phyloP scores from a whole-genome alignment of 1,139 yeast species.

The Candida smagusa region DNA sequence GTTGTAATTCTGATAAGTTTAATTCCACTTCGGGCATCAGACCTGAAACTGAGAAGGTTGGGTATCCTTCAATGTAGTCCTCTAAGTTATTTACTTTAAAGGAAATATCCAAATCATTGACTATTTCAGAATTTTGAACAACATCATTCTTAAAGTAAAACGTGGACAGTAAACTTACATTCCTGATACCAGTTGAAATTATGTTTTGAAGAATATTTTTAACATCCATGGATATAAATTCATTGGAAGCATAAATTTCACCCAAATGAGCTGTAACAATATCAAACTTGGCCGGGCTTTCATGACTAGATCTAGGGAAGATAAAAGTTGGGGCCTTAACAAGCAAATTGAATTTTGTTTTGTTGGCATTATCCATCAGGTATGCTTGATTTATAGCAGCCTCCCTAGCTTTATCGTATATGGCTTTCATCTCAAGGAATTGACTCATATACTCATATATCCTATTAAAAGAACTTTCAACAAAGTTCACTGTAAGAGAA shows the following conservation, averaged over 20 bases:
- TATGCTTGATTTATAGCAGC: constrained; percentile 71
- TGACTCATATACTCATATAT: constrained; percentile 67
- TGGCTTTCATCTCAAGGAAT: constrained; percentile 79
- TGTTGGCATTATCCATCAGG: constrained; percentile 59
- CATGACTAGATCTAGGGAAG: constrained; percentile 62
- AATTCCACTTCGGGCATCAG: constrained; percentile 64
- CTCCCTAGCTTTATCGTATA: constrained; percentile 84
- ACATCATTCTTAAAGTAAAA: constrained; percentile 45
- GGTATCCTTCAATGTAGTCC: constrained; percentile 33
- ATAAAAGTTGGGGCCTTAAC: constrained; percentile 80
- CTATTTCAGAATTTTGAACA: constrained; percentile 59
- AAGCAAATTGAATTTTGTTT: constrained; percentile 67
- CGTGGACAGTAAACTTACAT: constrained; percentile 61
- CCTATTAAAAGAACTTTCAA: constrained; percentile 74
- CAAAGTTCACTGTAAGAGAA: constrained; percentile 68
- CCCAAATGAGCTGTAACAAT: constrained; percentile 74
- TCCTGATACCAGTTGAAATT: constrained; percentile 66
- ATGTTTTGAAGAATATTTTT: constrained; percentile 38
- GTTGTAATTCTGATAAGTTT: constrained; percentile 75
- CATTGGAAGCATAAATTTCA: constrained; percentile 71
- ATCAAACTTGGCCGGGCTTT: constrained; percentile 45
- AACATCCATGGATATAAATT: constrained; percentile 34
- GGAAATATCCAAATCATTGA: constrained; percentile 64
- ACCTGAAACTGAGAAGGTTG: constrained; percentile 58
- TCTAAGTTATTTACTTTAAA: constrained; percentile 61